phyloP scores from a whole-genome alignment of 768 basidiomycete genomes.

The Paxillus rubicundulus region DNA sequence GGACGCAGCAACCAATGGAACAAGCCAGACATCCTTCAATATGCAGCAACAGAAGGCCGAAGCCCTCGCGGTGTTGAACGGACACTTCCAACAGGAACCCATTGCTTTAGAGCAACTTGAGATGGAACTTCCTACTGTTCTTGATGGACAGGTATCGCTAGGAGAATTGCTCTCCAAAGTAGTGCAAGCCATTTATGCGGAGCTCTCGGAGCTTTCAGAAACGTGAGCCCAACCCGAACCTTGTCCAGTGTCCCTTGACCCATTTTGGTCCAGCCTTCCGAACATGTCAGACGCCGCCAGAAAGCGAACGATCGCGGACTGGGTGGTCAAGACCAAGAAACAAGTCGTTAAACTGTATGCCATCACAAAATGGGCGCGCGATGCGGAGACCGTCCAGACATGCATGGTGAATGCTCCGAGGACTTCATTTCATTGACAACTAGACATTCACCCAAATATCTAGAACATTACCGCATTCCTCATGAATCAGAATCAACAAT shows the following conservation, averaged over 20 bases:
- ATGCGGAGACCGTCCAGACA: constrained; percentile 80
- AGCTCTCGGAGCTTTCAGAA: constrained; percentile 80
- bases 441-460: not conserved
- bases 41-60: constrained; percentile 31
- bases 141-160: constrained; percentile 71
- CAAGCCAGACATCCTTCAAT: constrained; percentile 15
- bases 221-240: constrained; percentile 51
- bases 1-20: constrained; percentile 18
- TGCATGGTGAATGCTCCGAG: constrained; percentile 59
- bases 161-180: constrained; percentile 75
- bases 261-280: constrained; percentile 51
- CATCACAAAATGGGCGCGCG: constrained; percentile 82
- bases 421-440: not conserved
- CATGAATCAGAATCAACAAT: constrained; percentile 80
- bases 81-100: constrained; percentile 32
- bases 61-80: not conserved
- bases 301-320: constrained; percentile 81
- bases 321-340: constrained; percentile 87
- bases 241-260: constrained; percentile 1
- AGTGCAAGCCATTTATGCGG: constrained; percentile 76
- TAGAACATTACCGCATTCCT: constrained; percentile 89
- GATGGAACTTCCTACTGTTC: constrained; percentile 68
- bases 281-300: constrained; percentile 79
- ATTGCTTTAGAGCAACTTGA: constrained; percentile 62
- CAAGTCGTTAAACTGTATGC: constrained; percentile 89